Percentiles rank a stretch among this genome's conserved stretches.
phyloP scores from a whole-genome alignment of 108 stramenopile genomes.

The Nitzschia sp. region DNA sequence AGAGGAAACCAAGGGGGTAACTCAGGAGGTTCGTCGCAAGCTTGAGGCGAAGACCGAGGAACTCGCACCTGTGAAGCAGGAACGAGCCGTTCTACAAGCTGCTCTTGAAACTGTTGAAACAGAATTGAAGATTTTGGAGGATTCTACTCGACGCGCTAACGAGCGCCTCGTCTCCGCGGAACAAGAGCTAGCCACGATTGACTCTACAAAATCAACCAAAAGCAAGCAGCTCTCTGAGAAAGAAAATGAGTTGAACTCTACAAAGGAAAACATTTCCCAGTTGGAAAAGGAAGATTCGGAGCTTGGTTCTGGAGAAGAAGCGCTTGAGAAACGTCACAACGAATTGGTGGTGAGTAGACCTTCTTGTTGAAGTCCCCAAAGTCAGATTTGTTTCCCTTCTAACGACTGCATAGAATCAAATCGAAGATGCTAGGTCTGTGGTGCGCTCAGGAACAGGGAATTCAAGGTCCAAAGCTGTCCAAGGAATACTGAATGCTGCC shows the following conservation, averaged over 20 bases:
- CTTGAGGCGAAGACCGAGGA: conserved; percentile 89
- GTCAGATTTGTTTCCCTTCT: no score
- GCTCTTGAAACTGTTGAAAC: conserved; percentile 81
- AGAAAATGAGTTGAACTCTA: conserved; percentile 48
- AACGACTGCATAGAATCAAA: conserved; percentile 54
- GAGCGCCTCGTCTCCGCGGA: conserved; percentile 76
- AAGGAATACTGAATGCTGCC: conserved; percentile 85
- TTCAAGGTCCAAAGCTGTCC: conserved; percentile 64
- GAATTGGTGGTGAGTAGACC: conserved; percentile 64
- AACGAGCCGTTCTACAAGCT: conserved; percentile 73
- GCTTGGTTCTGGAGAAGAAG: conserved; percentile 50
- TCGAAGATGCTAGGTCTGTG: conserved; percentile 79
- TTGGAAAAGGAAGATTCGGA: conserved; percentile 61
- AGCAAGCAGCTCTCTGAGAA: conserved; percentile 46
- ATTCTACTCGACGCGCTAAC: conserved; percentile 70
- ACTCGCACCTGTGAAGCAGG: conserved; percentile 83
- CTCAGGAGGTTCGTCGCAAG: conserved; percentile 78
- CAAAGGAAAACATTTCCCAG: conserved; percentile 48
- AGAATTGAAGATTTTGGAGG: conserved; percentile 81
- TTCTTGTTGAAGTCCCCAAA: no score
- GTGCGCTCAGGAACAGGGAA: conserved; percentile 53
- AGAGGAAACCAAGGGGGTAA: conserved; percentile 74
- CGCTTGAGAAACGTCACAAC: conserved; percentile 51
- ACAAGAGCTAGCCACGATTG: conserved; percentile 68
- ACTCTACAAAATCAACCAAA: conserved; percentile 56